Percentiles rank a stretch among this genome's conserved stretches.
phyloP scores from a whole-genome alignment of 176 grass and related monocot genomes.

The Tillandsia fasciculata region DNA sequence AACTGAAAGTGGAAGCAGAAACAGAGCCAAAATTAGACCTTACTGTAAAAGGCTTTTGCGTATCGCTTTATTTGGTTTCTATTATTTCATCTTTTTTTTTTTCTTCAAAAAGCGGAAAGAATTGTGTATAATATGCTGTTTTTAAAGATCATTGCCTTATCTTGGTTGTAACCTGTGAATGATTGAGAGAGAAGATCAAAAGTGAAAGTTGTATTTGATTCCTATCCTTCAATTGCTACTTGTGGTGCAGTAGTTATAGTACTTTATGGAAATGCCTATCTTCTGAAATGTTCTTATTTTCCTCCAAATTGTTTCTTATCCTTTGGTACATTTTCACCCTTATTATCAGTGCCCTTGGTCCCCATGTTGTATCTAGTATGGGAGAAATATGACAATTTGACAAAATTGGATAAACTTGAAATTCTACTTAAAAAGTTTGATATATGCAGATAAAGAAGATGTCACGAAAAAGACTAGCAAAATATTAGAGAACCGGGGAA shows the following conservation, averaged over 20 bases:
- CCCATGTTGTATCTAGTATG: background rate
- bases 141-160: too few relatives aligned
- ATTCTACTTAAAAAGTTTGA: slow-evolving; percentile 4
- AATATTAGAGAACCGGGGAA: background rate
- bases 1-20: too few relatives aligned
- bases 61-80: too few relatives aligned
- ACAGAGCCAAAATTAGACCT: too few relatives aligned
- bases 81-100: too few relatives aligned
- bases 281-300: background rate
- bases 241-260: background rate
- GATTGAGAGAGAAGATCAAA: too few relatives aligned
- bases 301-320: background rate
- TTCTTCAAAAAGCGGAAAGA: too few relatives aligned
- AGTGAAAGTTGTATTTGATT: background rate
- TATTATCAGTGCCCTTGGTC: background rate
- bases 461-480: background rate
- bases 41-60: too few relatives aligned
- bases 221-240: background rate
- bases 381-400: background rate
- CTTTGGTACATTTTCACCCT: background rate
- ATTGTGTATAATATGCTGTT: too few relatives aligned
- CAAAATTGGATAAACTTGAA: background rate
- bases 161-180: too few relatives aligned
- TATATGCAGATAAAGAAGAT: slow-evolving; percentile 6
- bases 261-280: background rate